Conservation (phyloP, 1,139 yeast genomes). For the Yamadazyma jaroonii region DNA sequence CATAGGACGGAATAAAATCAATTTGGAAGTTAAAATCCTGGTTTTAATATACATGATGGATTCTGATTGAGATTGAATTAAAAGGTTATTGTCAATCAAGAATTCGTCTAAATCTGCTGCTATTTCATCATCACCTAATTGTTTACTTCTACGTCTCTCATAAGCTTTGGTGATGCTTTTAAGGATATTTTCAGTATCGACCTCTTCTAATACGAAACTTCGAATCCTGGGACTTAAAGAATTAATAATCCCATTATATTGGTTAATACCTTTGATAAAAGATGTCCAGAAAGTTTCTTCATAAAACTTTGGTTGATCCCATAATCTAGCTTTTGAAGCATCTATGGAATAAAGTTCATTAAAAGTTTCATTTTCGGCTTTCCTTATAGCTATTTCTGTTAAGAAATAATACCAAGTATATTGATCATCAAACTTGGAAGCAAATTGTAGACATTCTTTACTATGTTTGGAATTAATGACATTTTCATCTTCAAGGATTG, state of each 20-base stretch:
- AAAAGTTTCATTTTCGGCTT: constrained; percentile 42
- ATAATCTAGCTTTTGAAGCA: constrained; percentile 12
- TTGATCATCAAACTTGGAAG: constrained; percentile 33
- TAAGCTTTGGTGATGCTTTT: constrained; percentile 26
- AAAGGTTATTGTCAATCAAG: constrained; percentile 32
- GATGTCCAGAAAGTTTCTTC: constrained; percentile 25
- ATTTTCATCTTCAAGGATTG: constrained; percentile 17
- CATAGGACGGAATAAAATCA: constrained; percentile 35
- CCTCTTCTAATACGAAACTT: constrained; percentile 33
- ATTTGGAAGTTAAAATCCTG: constrained; percentile 32
- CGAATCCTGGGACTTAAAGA: constrained; percentile 35
- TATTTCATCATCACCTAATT: constrained; percentile 17
- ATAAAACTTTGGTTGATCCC: constrained; percentile 30
- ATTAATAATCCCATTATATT: constrained; percentile 40
- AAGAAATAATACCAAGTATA: constrained; percentile 47
- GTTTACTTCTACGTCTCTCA: constrained; percentile 14
- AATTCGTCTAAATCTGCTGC: constrained; percentile 28
- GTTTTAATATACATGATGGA: constrained; percentile 41
- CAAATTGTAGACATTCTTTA: constrained; percentile 25
- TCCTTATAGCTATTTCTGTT: constrained; percentile 49
- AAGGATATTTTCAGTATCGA: constrained; percentile 32
- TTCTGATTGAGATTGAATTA: constrained; percentile 37
- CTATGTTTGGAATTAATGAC: constrained; percentile 20
- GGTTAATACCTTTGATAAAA: constrained; percentile 36
- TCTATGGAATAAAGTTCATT: constrained; percentile 35